Base-by-base conservation (phyloP, 75 land plant genomes). In the Selaginella moellendorffii region DNA sequence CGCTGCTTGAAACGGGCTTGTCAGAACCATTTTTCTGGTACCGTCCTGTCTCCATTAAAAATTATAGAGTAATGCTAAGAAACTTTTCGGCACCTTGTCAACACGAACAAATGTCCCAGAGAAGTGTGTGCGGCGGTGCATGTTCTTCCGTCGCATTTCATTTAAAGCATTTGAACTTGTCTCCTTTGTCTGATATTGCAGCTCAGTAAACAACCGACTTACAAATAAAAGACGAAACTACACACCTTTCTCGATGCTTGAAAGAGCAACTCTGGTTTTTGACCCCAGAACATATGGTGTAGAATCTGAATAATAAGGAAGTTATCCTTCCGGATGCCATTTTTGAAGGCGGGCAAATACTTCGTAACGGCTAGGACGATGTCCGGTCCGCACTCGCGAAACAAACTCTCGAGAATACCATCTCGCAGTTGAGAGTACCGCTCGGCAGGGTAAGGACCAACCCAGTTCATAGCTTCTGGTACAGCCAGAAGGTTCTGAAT, bases 341-440 rank as follows among this genome's bases (percentile, higher is more conserved):
- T 36, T 31, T 80, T 52, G 27, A 79, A 89, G 29, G 46, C 5
- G 14, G 76, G 70, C 27, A 83, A 58, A 77, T 93, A 80, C 68
- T 85, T 90, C 1, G 88, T 68, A 31, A 93, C 67, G 19, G 88
- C 90, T 63, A 93, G 46, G n/a, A 93, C 71, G 21, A 93, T 36
- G 42, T 93, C 99, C 87, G 78, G 83, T 18, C 89, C 87, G 84
- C 85, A 83, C 76, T 93, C 99, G 17, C 68, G 62, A 67, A 93
- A 93, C 58, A 93, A 59, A 28, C 83, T 65, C 67, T 89, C 84
- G n/a, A 93, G 68, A 62, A 93, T 78, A 51, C 67, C 75, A 29
- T 89, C 96, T 71, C 82, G 73, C 61, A 89, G 36, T 30, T 61
- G 74, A 25, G 75, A n/a, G 67, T 75, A 76, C 18, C 79, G 86